Evolutionary conservation across 495 filamentous ascomycete genomes (phyloP), one percentile per base, ranked within the genome.

Genomic region (Mytilinidion resinicola): DNA sequence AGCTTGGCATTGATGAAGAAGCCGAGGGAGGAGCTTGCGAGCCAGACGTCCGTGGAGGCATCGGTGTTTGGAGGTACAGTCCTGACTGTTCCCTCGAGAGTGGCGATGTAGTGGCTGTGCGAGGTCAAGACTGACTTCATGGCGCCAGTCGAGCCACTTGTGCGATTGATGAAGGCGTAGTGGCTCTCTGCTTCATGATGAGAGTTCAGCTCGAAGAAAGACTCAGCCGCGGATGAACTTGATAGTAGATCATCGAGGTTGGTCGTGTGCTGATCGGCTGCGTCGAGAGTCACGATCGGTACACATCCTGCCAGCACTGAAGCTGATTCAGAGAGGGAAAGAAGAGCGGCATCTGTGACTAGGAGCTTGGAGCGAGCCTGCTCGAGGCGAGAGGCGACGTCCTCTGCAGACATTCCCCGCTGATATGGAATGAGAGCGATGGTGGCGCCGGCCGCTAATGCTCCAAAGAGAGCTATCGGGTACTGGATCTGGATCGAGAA

Each of bases 1-100:
- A 66, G 60, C 39, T 66, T 68, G 1, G 63, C 62, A 54, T 68
- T 68, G 53, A 68, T 68, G 38, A 61, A 61, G 46, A 63, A 68
- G 11, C 59, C 66, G 9, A 68, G 53, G n/a, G 63, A 55, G 20
- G 66, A 51, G 8, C 63, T 58, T 0, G 66, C 63, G 30, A 66
- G 19, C 63, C 66, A 66, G 39, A 60, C 55, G 41, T 68, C 60
- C 14, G 51, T 42, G 36, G 49, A 34, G 0, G 63, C 59, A 41
- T 66, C 63, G 21, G 60, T 64, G 33, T 64, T 46, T 10, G 15
- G 48, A 11, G 63, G 63, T 12, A 68, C 57, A 1, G 66, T 66
- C 34, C 48, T 10, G 10, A 39, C 37, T 1, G 63, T 68, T 39
- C 36, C 52, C 20, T 63, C 37, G 55, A 66, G 51, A 14, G 48